Evolutionary conservation across 768 basidiomycete genomes (phyloP).

Genomic region (Pleurotus pulmonarius): DNA sequence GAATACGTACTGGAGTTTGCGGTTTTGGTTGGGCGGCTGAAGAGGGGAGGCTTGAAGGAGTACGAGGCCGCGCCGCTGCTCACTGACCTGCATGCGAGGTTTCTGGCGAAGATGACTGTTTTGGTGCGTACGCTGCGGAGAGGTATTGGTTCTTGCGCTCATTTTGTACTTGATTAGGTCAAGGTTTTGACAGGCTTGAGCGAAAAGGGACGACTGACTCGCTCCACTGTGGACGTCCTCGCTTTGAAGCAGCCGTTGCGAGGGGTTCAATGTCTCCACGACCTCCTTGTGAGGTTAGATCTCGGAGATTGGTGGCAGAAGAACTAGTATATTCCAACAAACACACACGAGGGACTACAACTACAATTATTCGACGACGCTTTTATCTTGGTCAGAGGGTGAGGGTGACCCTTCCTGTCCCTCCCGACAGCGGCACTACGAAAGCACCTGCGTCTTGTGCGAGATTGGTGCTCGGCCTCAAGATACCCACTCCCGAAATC

Average conservation of each 20-base stretch:
- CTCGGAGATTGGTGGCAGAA: constrained; percentile 55
- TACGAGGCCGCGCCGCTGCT: constrained; percentile 59
- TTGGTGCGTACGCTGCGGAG: constrained; percentile 41
- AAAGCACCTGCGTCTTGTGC: constrained; percentile 42
- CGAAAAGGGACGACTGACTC: constrained; percentile 41
- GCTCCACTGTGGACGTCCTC: background rate
- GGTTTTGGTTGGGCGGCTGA: constrained; percentile 59
- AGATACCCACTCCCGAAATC: constrained; percentile 30
- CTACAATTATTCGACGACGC: background rate
- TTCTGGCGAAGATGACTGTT: constrained; percentile 49
- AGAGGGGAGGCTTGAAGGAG: constrained; percentile 52
- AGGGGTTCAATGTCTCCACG: constrained; percentile 50
- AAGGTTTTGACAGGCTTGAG: constrained; percentile 51
- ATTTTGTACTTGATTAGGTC: constrained; percentile 30
- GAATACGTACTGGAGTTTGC: constrained; percentile 67
- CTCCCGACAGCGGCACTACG: constrained; percentile 38
- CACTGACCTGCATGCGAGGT: constrained; percentile 49
- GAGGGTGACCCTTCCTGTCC: constrained; percentile 32
- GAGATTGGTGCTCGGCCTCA: constrained; percentile 36
- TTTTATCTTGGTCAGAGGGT: background rate
- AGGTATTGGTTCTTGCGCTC: too few species aligned
- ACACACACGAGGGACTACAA: background rate
- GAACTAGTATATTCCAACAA: background rate
- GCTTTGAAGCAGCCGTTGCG: constrained; percentile 33
- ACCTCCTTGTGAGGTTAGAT: constrained; percentile 52